A percentile compares a stretch with the other conserved stretches of the same genome.
Evolutionary conservation across 176 grass and related monocot genomes (phyloP).

Genomic region (Musa acuminata): DNA sequence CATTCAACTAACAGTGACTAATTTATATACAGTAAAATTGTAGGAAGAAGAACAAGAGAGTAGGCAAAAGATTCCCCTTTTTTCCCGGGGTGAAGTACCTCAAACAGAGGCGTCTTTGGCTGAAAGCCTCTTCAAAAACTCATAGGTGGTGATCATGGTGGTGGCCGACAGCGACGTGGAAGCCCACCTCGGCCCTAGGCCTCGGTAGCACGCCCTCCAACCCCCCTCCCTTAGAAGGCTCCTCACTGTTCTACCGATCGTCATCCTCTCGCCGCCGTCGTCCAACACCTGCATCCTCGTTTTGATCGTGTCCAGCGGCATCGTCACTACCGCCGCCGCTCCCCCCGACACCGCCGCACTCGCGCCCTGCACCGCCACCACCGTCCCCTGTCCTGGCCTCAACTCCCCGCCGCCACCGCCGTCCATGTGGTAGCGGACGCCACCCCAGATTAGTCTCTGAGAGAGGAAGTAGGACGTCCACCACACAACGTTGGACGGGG

Average conservation of each 20-base stretch:
- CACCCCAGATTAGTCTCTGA: conserved; percentile 55
- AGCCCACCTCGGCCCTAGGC: neutral
- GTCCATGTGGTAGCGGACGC: conserved; percentile 24
- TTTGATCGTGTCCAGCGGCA: conserved; percentile 91
- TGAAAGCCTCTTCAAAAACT: conserved; percentile 8
- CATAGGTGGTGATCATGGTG: conserved; percentile 10
- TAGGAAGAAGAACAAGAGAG: no score
- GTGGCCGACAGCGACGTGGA: conserved; percentile 1
- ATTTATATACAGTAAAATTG: no score
- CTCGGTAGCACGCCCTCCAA: conserved; percentile 18
- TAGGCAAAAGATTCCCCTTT: no score
- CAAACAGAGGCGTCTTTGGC: neutral
- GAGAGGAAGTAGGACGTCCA: conserved; percentile 72
- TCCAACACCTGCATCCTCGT: conserved; percentile 86
- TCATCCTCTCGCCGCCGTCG: conserved; percentile 22
- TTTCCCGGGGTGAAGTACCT: neutral
- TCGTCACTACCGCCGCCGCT: conserved; percentile 66
- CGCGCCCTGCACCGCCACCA: conserved; percentile 71
- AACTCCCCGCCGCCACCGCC: conserved; percentile 15
- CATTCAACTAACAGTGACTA: no score
- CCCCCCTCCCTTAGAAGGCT: conserved; percentile 65
- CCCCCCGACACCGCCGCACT: conserved; percentile 61
- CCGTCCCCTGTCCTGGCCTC: conserved; percentile 8
- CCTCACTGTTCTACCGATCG: conserved; percentile 44
- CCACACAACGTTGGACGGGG: conserved; percentile 88